These are phyloP conservation scores for Arthrobotrys musiformis DNA, from an alignment of 2,329 filamentous ascomycete genomes.

Conservation along the genomic window DNA sequence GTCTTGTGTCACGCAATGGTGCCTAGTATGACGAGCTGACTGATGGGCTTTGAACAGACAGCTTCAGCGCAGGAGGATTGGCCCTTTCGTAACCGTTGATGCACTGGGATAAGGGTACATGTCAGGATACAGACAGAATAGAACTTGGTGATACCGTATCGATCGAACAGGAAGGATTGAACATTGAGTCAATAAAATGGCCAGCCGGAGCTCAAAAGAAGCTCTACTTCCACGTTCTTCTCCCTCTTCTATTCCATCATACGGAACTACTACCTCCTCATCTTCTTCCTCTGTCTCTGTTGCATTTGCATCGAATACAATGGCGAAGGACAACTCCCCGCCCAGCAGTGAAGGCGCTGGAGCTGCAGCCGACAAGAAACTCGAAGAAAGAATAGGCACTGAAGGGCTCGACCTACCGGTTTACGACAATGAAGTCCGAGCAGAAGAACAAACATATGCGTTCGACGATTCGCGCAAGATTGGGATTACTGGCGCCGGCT, in stretches of 20 bases:
- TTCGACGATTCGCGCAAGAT: constrained; percentile 66
- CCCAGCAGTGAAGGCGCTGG: constrained; percentile 23
- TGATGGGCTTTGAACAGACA: constrained; percentile 1
- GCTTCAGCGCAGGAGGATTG: background rate
- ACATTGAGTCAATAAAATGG: constrained; percentile 28
- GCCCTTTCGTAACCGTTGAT: background rate
- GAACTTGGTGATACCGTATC: constrained; percentile 15
- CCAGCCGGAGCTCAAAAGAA: constrained; percentile 43
- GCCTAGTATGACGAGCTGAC: constrained; percentile 51
- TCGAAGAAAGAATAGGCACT: constrained; percentile 12
- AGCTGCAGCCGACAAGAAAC: constrained; percentile 8
- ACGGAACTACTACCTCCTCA: constrained; percentile 27
- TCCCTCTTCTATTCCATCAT: constrained; percentile 11
- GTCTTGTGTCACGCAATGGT: constrained; percentile 56
- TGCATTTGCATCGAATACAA: constrained; percentile 4
- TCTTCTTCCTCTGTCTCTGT: background rate
- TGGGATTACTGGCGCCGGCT: constrained; percentile 68
- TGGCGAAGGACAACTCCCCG: constrained; percentile 37
- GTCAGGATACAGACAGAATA: constrained; percentile 17
- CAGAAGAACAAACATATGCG: constrained; percentile 61
- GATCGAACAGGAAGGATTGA: constrained; percentile 11
- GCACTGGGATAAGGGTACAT: background rate
- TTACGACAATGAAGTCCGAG: constrained; percentile 32
- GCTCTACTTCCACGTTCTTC: constrained; percentile 26
- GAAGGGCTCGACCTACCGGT: constrained; percentile 16